A percentile compares a stretch with the other conserved stretches of the same genome.
Evolutionary conservation across 305 asterid genomes (phyloP).

Genomic region (Solanum hybrid): DNA sequence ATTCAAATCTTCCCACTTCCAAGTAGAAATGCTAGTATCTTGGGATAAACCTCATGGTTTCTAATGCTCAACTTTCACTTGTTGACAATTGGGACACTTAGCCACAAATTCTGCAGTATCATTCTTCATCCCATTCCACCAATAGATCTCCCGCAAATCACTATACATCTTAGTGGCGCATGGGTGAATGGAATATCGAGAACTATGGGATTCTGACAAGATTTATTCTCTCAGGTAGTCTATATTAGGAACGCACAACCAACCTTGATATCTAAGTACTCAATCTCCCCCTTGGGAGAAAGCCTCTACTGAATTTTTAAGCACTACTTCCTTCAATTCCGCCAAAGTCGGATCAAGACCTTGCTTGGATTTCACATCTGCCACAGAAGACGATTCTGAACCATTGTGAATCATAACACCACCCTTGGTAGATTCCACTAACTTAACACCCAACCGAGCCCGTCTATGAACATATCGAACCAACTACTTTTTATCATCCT

Average conservation of each 20-base stretch:
- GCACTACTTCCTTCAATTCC: not conserved
- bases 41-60: not conserved
- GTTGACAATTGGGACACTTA: not conserved
- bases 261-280: not conserved
- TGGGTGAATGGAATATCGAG: not conserved
- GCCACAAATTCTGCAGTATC: not conserved
- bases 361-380: not conserved
- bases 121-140: not conserved
- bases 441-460: too few species aligned
- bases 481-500: too few species aligned
- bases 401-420: not conserved
- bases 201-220: not conserved
- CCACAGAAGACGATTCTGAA: not conserved
- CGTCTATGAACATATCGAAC: too few species aligned
- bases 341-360: not conserved
- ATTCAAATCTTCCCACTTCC: not conserved
- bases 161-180: not conserved
- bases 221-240: too few species aligned
- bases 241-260: not conserved
- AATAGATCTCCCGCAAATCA: not conserved
- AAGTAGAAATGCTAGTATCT: not conserved
- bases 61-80: not conserved
- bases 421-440: too few species aligned
- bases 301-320: too few species aligned
- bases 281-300: not conserved